Percentiles rank a stretch among this genome's conserved stretches.
These are phyloP conservation scores for Diaporthe sp. DNA, from an alignment of 2,329 filamentous ascomycete genomes.

Conservation along the genomic window DNA sequence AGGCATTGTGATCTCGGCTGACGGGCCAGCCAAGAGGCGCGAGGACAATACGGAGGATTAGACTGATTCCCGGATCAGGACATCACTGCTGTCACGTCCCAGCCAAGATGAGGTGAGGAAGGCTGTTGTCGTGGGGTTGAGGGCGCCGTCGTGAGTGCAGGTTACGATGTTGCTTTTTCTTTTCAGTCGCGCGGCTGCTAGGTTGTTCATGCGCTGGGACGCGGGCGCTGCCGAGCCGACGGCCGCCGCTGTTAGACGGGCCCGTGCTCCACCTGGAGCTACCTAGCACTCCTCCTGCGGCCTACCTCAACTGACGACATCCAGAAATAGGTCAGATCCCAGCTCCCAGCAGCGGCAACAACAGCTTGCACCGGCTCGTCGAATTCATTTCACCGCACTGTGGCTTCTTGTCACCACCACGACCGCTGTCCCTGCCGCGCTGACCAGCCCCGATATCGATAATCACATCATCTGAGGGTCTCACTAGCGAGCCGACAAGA, in stretches of 20 bases:
- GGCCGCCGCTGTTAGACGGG: conserved; percentile 19
- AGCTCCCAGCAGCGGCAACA: conserved; percentile 2
- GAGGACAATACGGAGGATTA: conserved; percentile 12
- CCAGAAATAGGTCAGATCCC: conserved; percentile 51
- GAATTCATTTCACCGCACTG: not conserved
- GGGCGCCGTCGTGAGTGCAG: conserved; percentile 30
- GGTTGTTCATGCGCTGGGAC: conserved; percentile 32
- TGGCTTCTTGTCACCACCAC: conserved; percentile 20
- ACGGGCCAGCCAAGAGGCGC: conserved; percentile 27
- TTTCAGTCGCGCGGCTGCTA: conserved; percentile 35
- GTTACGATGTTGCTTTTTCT: conserved; percentile 36
- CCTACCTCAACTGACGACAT: conserved; percentile 54
- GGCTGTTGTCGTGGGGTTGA: conserved; percentile 5
- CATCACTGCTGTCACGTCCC: conserved; percentile 37
- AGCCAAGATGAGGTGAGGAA: conserved; percentile 26
- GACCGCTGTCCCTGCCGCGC: not conserved
- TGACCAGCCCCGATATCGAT: not conserved
- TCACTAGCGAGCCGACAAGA: conserved; percentile 45
- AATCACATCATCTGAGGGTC: not conserved
- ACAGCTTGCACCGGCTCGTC: conserved; percentile 2
- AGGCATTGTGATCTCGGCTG: conserved; percentile 32
- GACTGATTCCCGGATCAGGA: conserved; percentile 29
- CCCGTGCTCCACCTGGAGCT: conserved; percentile 31
- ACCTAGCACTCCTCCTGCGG: conserved; percentile 38
- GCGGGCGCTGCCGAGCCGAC: conserved; percentile 38